Percentiles rank a stretch among this genome's conserved stretches.
Evolutionary conservation across 192 early-diverging fungal species (phyloP).

Genomic region (Phycomyces nitens): DNA sequence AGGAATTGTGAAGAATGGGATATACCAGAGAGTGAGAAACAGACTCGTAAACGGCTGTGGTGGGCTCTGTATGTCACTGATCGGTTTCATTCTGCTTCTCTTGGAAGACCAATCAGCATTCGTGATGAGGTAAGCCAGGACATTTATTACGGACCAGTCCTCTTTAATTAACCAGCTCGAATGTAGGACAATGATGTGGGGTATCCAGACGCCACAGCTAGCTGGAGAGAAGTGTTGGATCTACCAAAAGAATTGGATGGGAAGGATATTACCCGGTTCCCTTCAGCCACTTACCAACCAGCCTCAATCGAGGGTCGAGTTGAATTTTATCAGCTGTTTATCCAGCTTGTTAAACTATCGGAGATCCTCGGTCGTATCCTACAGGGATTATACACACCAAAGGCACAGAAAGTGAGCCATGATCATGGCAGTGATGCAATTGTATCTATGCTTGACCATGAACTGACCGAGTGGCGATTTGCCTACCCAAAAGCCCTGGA

Average conservation of each 20-base stretch:
- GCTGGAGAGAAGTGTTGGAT: conserved; percentile 31
- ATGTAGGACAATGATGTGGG: conserved; percentile 30
- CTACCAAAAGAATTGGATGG: conserved; percentile 12
- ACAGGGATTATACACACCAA: conserved; percentile 35
- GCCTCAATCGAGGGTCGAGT: conserved; percentile 6
- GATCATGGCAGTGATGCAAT: conserved; percentile 33
- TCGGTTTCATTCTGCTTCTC: conserved; percentile 59
- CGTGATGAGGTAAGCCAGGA: conserved; percentile 41
- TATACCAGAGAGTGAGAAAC: conserved; percentile 50
- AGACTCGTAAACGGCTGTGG: conserved; percentile 71
- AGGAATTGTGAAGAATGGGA: conserved; percentile 59
- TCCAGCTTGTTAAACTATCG: conserved; percentile 34
- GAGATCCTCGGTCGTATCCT: conserved; percentile 37
- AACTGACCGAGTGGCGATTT: conserved; percentile 37
- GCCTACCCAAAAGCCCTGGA: conserved; percentile 29
- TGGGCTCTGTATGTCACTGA: conserved; percentile 73
- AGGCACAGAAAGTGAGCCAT: conserved; percentile 23
- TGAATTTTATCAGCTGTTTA: conserved; percentile 30
- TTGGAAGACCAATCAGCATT: conserved; percentile 59
- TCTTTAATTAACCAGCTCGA: too few relatives aligned
- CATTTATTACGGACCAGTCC: too few relatives aligned
- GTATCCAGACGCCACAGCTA: conserved; percentile 25
- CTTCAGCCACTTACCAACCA: conserved; percentile 21
- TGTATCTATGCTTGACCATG: conserved; percentile 32
- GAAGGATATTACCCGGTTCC: conserved; percentile 18